phyloP scores from a whole-genome alignment of 805 yeast genomes.

The Yarrowia divulgata region DNA sequence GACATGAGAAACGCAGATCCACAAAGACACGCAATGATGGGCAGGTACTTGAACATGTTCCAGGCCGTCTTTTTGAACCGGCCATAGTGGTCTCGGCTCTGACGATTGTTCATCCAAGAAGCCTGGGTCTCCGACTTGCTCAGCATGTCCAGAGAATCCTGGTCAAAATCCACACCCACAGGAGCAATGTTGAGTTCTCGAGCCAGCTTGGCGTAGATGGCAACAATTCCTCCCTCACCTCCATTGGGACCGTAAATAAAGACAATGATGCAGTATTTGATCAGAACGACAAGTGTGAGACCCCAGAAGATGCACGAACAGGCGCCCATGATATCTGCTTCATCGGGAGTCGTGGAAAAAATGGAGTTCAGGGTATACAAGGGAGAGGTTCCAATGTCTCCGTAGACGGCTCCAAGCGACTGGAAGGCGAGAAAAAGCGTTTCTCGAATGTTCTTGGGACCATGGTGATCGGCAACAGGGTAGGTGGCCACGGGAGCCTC shows the following conservation, averaged over 20 bases:
- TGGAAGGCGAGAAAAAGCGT: slow-evolving; percentile 51
- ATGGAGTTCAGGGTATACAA: slow-evolving; percentile 30
- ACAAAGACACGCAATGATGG: slow-evolving; percentile 53
- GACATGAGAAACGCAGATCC: slow-evolving; percentile 66
- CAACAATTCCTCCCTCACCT: slow-evolving; percentile 70
- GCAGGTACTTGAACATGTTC: slow-evolving; percentile 47
- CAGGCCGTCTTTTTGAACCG: slow-evolving; percentile 4
- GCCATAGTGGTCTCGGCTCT: neutral
- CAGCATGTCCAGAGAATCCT: slow-evolving; percentile 30
- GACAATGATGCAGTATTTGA: slow-evolving; percentile 61
- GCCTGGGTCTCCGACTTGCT: slow-evolving; percentile 47
- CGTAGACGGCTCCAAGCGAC: slow-evolving; percentile 68
- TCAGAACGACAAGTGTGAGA: slow-evolving; percentile 60
- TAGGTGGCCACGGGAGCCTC: slow-evolving; percentile 16
- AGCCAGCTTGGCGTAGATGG: slow-evolving; percentile 66
- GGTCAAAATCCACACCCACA: slow-evolving; percentile 28
- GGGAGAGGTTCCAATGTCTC: slow-evolving; percentile 46
- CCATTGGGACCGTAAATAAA: slow-evolving; percentile 60
- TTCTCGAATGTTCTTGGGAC: neutral
- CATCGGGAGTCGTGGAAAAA: neutral
- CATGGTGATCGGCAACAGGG: slow-evolving; percentile 19
- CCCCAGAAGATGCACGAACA: slow-evolving; percentile 57
- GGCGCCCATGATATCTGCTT: slow-evolving; percentile 23
- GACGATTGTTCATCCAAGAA: slow-evolving; percentile 44
- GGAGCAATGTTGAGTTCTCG: slow-evolving; percentile 51